A percentile compares a stretch with the other conserved stretches of the same genome.
phyloP scores from a whole-genome alignment of 2,329 filamentous ascomycete genomes.

The Zymoseptoria crescenta region DNA sequence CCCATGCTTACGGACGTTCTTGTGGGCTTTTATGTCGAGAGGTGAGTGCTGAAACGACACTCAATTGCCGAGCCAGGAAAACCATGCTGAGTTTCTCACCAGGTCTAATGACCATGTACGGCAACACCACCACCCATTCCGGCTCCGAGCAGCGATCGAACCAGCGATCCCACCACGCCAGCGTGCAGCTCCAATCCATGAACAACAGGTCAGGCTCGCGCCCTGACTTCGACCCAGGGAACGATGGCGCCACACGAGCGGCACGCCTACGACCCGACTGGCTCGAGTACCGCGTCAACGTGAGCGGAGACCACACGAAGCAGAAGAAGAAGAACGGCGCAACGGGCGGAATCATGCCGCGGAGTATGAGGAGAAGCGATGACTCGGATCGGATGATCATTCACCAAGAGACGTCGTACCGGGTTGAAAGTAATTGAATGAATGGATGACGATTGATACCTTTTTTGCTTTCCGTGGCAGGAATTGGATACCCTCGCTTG shows the following conservation, averaged over 20 bases:
- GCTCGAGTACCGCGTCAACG: conserved; percentile 5
- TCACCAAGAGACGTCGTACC: conserved; percentile 14
- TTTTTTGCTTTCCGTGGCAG: neutral
- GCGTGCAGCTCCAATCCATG: conserved; percentile 12
- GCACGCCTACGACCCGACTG: conserved; percentile 2
- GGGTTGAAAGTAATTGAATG: conserved; percentile 10
- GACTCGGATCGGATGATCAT: conserved; percentile 17
- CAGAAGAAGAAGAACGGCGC: neutral
- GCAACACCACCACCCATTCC: conserved; percentile 12
- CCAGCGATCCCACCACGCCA: conserved; percentile 5
- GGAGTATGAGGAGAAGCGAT: conserved; percentile 8
- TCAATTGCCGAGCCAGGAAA: too few relatives aligned
- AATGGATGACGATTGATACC: neutral
- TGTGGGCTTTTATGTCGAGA: conserved; percentile 19
- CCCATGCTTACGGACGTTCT: conserved; percentile 19
- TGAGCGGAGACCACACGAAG: neutral
- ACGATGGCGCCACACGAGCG: neutral
- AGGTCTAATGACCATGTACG: conserved; percentile 17
- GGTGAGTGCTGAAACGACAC: neutral
- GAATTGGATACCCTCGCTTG: neutral
- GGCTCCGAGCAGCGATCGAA: conserved; percentile 3
- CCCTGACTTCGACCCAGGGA: neutral
- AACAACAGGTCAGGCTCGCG: conserved; percentile 5
- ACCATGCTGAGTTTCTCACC: neutral
- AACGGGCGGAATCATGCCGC: neutral